Evolutionary conservation across 345 rosid genomes (phyloP), one percentile per base, ranked within the genome.

Genomic region (Hypericum androsaemum): DNA sequence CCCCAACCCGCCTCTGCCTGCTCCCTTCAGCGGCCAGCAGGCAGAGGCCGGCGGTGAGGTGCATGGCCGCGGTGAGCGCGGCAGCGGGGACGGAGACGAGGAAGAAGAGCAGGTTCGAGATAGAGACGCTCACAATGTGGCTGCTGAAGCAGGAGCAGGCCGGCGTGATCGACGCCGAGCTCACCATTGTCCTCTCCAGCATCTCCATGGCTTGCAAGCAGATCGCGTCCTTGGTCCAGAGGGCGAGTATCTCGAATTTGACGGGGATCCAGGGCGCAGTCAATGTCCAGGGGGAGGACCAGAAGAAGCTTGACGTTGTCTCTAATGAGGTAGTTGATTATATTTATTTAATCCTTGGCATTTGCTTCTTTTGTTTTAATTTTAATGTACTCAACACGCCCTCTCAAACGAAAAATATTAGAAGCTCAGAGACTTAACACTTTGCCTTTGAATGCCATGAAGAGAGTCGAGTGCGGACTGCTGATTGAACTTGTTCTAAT

Each of bases 241-340:
- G 72, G 42, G 59, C 72, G 0, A 60, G 69, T 64, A 67, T 72
- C 47, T 48, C 53, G 50, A 41, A 67, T 44, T 72, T 72, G 69
- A 67, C 69, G 39, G 72, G 72, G 9, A 60, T 39, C n/a, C 72
- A 72, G 17, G 76, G 76, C n/a, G 67, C 76, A 49, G 50, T 67
- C 44, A 72, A 72, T 59, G 10, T 67, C 49, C 76, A 72, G 54
- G 70, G 76, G 43, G 76, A 67, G 32, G 60, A 67, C 43, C 76
- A 72, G 72, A 72, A 72, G 64, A 72, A 72, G 69, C 76, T 72
- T 44, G 76, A 72, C 48, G 70, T 72, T 8, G 62, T 67, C 53
- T 72, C 76, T 61, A 72, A 72, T 56, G 70, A 72, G 72, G 70
- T 72, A 9, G 12, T 28, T 37, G 10, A 5, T 41, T 8, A 6